These are phyloP conservation scores for Gossypium anomalum DNA, from an alignment of 345 rosid species.

Conservation along the genomic window DNA sequence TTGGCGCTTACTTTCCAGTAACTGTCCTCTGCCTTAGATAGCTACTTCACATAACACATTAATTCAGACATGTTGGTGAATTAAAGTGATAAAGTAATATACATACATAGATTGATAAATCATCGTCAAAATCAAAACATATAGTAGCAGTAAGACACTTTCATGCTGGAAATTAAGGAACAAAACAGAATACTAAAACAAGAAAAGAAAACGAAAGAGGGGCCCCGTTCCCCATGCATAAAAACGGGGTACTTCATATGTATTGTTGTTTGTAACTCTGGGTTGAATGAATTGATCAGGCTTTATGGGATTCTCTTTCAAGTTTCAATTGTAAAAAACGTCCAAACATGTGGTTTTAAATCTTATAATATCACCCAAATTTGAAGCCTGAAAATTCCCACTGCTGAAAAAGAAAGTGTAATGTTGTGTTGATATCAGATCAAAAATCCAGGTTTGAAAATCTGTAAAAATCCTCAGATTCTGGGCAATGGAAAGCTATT, in stretches of 20 bases:
- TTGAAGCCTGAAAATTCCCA: background rate
- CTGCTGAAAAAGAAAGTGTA: no score
- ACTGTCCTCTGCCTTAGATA: background rate
- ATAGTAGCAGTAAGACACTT: background rate
- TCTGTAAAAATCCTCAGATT: no score
- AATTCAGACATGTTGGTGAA: background rate
- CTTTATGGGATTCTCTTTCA: constrained; percentile 32
- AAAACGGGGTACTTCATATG: constrained; percentile 13
- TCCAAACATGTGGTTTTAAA: constrained; percentile 20
- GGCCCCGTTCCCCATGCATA: constrained; percentile 18
- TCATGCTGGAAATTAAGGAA: background rate
- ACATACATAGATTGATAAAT: background rate
- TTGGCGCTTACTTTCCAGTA: constrained; percentile 6
- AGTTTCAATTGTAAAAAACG: constrained; percentile 5
- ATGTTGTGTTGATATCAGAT: no score
- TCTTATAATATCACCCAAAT: background rate
- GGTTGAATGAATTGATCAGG: constrained; percentile 7
- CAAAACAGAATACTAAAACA: background rate
- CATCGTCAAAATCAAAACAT: background rate
- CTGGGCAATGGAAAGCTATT: no score
- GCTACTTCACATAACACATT: background rate
- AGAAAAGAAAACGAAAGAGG: background rate
- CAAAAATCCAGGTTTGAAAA: no score
- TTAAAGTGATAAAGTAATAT: no score
- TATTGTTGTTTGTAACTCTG: background rate